Evolutionary conservation across 1,139 yeast species (phyloP).

Genomic region (Groenewaldozyma sp.): DNA sequence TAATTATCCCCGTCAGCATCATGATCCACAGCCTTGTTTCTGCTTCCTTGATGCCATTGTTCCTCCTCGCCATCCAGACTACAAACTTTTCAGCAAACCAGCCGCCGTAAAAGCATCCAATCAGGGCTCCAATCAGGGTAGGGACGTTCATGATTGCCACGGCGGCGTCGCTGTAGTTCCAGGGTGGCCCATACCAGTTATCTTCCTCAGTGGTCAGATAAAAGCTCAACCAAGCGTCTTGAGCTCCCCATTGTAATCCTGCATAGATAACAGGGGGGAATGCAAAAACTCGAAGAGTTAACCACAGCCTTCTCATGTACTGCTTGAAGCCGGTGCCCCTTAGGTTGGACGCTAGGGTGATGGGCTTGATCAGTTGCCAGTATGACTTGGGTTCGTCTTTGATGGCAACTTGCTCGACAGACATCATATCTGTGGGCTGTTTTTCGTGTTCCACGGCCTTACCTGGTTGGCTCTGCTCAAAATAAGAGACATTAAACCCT

Average conservation of each 20-base stretch:
- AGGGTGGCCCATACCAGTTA: conserved; percentile 58
- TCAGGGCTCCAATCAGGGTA: conserved; percentile 66
- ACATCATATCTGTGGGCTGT: background rate
- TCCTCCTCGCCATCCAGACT: conserved; percentile 59
- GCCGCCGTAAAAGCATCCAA: conserved; percentile 78
- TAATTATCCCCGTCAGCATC: conserved; percentile 54
- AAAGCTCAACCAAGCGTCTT: conserved; percentile 73
- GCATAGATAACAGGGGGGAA: conserved; percentile 79
- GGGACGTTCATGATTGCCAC: conserved; percentile 83
- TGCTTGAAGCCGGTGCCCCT: conserved; percentile 63
- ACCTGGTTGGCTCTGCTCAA: conserved; percentile 5
- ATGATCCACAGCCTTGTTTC: conserved; percentile 70
- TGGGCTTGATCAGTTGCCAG: conserved; percentile 46
- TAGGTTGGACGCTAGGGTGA: conserved; percentile 61
- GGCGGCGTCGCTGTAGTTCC: conserved; percentile 58
- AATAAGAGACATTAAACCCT: conserved; percentile 9
- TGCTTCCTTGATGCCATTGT: conserved; percentile 68
- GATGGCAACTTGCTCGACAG: conserved; percentile 5
- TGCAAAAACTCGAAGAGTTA: conserved; percentile 57
- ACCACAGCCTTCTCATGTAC: conserved; percentile 48
- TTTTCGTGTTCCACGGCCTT: conserved; percentile 3
- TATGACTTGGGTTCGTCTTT: conserved; percentile 40
- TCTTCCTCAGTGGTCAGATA: conserved; percentile 75
- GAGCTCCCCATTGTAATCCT: conserved; percentile 78
- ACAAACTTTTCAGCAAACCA: conserved; percentile 63